Evolutionary conservation across 1,284 basidiomycete species (phyloP), one percentile per base, ranked within the genome.

Genomic region (Rhodotorula sp.): DNA sequence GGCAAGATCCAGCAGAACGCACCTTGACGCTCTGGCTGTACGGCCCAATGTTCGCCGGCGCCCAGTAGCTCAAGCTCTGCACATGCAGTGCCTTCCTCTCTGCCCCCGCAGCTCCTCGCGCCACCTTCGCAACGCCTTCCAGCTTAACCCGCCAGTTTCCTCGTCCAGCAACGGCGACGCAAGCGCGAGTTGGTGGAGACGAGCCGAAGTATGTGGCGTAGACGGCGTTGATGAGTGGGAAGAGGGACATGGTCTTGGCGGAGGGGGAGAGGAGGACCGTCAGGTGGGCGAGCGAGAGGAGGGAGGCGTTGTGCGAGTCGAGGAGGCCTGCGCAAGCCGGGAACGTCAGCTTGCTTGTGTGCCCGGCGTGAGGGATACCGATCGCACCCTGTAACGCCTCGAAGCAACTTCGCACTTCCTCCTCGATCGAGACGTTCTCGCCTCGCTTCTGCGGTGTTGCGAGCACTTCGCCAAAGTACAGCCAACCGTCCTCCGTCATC

Each of bases 31-130:
- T 90, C 81, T 99, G 96, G 0, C 93, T 95, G 80, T 99, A 99
- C 2, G 96, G 96, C 0, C 96, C 96, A 66, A 99, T 99, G 79
- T 98, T 99, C 4, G 96, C 95, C 15, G 96, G 94, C 24, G 95
- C 95, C 96, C 96, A 99, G 79, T 98, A 98, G 79, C 92, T 95
- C 63, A 95, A 80, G 22, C 92, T 87, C 81, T 99, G 96, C 0
- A 99, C 94, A 78, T 99, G 96, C 47, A 99, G 83, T 0, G 90
- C 88, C 63, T 86, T 86, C 46, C 93, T 46, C 34, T 66, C 56
- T 24, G 49, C 53, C 32, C 22, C n/a, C 11, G 46, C 44, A 84
- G n/a, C 76, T 76, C 6, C 75, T 48, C 60, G 64, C 13, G 70
- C 77, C 60, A 76, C 73, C 83, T 84, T 4, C 1, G 91, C 91